A percentile compares a stretch with the other conserved stretches of the same genome.
These are phyloP conservation scores for Colletotrichum eleusines DNA, from an alignment of 2,329 filamentous ascomycete genomes.

Conservation along the genomic window DNA sequence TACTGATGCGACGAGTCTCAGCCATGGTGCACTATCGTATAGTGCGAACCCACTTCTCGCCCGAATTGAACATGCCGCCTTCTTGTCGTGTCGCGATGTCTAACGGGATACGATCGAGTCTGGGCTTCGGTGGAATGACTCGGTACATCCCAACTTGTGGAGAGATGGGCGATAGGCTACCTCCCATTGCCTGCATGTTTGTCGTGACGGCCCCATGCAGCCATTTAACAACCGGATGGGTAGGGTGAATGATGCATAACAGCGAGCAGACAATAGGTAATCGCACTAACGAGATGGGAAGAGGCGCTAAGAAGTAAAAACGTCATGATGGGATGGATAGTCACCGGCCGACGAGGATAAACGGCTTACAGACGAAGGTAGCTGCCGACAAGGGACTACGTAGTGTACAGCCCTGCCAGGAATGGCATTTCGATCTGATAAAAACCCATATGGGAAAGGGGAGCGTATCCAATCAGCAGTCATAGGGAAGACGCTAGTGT, in stretches of 20 bases:
- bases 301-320: neutral
- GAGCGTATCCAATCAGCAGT: conserved; percentile 24
- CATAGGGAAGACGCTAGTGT: conserved; percentile 20
- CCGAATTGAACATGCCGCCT: neutral
- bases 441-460: neutral
- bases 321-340: conserved; percentile 21
- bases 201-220: conserved; percentile 1
- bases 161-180: neutral
- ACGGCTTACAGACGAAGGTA: conserved; percentile 2
- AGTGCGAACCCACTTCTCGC: neutral
- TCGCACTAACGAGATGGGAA: neutral
- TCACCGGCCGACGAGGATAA: conserved; percentile 14
- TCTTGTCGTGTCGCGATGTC: neutral
- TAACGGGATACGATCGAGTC: neutral
- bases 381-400: conserved; percentile 25
- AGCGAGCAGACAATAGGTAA: neutral
- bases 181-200: neutral
- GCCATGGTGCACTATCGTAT: conserved; percentile 3
- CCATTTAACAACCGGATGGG: no score
- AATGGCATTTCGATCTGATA: conserved; percentile 35
- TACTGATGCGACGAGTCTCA: conserved; percentile 17
- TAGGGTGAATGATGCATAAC: neutral
- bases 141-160: conserved; percentile 13
- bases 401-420: conserved; percentile 21
- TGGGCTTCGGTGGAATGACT: neutral